Evolutionary conservation across 1,284 basidiomycete species (phyloP).

Genomic region (Malassezia yamatoensis): DNA sequence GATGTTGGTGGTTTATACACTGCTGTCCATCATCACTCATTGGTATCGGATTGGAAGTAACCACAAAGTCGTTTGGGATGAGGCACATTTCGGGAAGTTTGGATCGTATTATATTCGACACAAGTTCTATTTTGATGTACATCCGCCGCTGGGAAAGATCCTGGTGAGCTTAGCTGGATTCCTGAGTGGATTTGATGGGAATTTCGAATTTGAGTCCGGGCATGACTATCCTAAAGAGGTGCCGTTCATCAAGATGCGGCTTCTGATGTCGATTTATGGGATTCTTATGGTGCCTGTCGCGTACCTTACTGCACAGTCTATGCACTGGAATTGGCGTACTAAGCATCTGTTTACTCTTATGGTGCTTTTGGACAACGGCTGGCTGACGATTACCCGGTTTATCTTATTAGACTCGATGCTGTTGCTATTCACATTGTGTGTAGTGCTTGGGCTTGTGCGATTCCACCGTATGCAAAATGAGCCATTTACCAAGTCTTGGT

Average conservation of each 20-base stretch:
- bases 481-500: conserved; percentile 91
- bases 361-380: conserved; percentile 81
- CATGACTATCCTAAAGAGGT: conserved; percentile 71
- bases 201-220: conserved; percentile 90
- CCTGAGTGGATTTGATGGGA: conserved; percentile 79
- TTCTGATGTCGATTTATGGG: conserved; percentile 85
- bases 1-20: conserved; percentile 64
- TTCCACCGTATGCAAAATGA: conserved; percentile 92
- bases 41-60: conserved; percentile 87
- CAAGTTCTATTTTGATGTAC: conserved; percentile 50
- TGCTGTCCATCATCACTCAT: conserved; percentile 84
- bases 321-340: conserved; percentile 79
- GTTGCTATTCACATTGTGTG: conserved; percentile 93
- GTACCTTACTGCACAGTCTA: conserved; percentile 91
- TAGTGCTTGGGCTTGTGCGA: conserved; percentile 85
- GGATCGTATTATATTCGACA: conserved; percentile 87
- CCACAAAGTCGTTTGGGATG: conserved; percentile 88
- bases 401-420: conserved; percentile 97
- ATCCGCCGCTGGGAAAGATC: conserved; percentile 97
- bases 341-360: conserved; percentile 86
- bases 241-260: conserved; percentile 86
- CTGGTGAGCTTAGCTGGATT: conserved; percentile 86
- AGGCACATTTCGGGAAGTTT: conserved; percentile 51
- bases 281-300: conserved; percentile 88
- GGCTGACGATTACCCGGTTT: conserved; percentile 91